Percentiles rank a stretch among this genome's conserved stretches.
Evolutionary conservation across 768 basidiomycete species (phyloP).

Genomic region (Gautieria morchelliformis): DNA sequence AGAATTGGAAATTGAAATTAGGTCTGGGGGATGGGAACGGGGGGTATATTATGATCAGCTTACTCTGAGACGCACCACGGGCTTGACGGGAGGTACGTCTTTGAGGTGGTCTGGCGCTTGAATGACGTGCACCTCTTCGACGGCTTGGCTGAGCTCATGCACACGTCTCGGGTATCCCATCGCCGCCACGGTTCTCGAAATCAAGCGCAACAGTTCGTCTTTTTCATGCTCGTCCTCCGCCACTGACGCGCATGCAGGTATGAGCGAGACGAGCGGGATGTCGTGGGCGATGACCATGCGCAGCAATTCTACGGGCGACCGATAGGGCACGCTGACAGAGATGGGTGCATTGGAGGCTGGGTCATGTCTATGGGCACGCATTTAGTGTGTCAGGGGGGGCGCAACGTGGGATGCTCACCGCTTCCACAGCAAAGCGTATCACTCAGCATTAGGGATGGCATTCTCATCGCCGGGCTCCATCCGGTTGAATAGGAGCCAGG

Average conservation of each 20-base stretch:
- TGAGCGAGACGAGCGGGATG: conserved; percentile 40
- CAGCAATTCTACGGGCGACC: conserved; percentile 27
- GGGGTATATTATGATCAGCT: conserved; percentile 6
- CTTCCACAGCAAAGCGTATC: conserved; percentile 54
- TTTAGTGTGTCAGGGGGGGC: not conserved
- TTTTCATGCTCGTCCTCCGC: conserved; percentile 42
- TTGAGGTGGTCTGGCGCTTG: conserved; percentile 33
- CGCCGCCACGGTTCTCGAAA: conserved; percentile 54
- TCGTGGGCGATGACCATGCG: conserved; percentile 36
- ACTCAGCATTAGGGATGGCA: conserved; percentile 40
- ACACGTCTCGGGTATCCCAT: conserved; percentile 42
- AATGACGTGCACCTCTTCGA: conserved; percentile 31
- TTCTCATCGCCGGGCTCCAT: conserved; percentile 44
- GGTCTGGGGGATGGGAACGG: not conserved
- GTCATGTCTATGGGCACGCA: conserved; percentile 25
- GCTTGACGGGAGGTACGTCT: conserved; percentile 49
- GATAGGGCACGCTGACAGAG: not conserved
- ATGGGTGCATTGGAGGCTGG: conserved; percentile 20
- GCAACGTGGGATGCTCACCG: conserved; percentile 33
- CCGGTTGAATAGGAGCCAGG: conserved; percentile 47
- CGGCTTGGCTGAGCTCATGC: conserved; percentile 43
- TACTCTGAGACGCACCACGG: conserved; percentile 44
- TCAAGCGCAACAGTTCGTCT: conserved; percentile 33
- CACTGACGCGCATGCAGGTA: conserved; percentile 36
- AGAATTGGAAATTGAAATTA: not conserved